phyloP scores from a whole-genome alignment of 129 eudicot species.

The Daucus carota region DNA sequence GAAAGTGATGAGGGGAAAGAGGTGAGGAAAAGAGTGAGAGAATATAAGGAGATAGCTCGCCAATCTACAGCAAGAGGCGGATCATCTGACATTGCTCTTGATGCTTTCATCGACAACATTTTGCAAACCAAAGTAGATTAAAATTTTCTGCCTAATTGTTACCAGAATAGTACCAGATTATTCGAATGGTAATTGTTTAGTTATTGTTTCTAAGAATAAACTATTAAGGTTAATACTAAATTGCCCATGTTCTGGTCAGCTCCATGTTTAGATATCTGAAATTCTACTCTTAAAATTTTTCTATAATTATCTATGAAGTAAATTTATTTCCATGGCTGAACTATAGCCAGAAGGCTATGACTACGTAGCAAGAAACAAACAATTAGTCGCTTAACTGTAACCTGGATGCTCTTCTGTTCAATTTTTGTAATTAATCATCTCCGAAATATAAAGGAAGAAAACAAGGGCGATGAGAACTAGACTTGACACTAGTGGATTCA shows the following conservation, averaged over 20 bases:
- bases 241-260: neutral
- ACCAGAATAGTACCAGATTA: neutral
- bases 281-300: too few species aligned
- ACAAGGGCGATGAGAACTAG: too few species aligned
- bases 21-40: constrained; percentile 34
- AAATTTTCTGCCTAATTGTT: neutral
- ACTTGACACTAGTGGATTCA: too few species aligned
- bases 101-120: constrained; percentile 41
- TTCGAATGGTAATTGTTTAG: neutral
- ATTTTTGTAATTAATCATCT: too few species aligned
- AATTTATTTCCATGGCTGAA: too few species aligned
- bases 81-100: constrained; percentile 33
- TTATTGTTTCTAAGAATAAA: neutral
- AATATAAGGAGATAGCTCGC: constrained; percentile 25
- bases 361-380: too few species aligned
- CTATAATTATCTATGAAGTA: too few species aligned
- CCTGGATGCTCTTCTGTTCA: too few species aligned
- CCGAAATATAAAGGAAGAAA: too few species aligned
- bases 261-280: neutral
- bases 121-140: neutral
- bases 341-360: too few species aligned
- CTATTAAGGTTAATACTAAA: neutral
- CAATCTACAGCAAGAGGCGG: constrained; percentile 38
- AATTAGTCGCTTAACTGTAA: too few species aligned
- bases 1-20: constrained; percentile 43